Evolutionary conservation across 768 basidiomycete genomes (phyloP), one percentile per base, ranked within the genome.

Genomic region (Mycena vitilis): DNA sequence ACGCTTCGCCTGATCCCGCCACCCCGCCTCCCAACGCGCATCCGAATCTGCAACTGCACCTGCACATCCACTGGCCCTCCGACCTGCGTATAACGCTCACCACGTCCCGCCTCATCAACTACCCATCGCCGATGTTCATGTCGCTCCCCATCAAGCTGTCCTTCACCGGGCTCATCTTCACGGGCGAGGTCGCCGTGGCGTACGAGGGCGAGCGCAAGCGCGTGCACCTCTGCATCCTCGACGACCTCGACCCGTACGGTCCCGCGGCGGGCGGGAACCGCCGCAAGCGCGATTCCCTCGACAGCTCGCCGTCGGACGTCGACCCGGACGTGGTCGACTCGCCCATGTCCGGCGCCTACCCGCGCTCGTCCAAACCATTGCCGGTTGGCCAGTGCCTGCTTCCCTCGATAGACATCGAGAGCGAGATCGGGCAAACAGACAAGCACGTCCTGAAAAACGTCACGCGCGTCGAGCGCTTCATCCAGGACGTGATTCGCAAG

Each of bases 401-500:
- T 22, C 95, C 95, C 0, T 88, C 89, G 15, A 94, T 98, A 49
- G 87, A 90, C 73, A 96, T 99, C 79, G 97, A 99, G 80, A 95
- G 94, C 75, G 96, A 98, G 83, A 97, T 99, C 58, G 97, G 97
- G 4, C 94, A 98, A 82, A 83, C 91, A 54, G 96, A 98, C 77
- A 97, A 96, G 71, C 96, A 99, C 81, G 94, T 98, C 13, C 76
- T 98, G 70, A 94, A 96, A 80, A 98, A 99, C 72, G 97, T 98
- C 30, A 95, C 94, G 6, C 89, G 97, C 65, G 93, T 99, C 15
- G 97, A 99, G 79, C 85, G 91, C 40, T 98, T 98, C 78, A 95
- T 99, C 58, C 93, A 96, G 77, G 96, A 99, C 75, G 94, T 97
- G 40, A 92, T 98, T 68, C 88, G 97, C 68, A 98, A 94, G 78